Percentiles rank a stretch among this genome's conserved stretches.
Conservation (phyloP, 768 basidiomycete genomes). For the Hygrophoropsis aurantiaca region DNA sequence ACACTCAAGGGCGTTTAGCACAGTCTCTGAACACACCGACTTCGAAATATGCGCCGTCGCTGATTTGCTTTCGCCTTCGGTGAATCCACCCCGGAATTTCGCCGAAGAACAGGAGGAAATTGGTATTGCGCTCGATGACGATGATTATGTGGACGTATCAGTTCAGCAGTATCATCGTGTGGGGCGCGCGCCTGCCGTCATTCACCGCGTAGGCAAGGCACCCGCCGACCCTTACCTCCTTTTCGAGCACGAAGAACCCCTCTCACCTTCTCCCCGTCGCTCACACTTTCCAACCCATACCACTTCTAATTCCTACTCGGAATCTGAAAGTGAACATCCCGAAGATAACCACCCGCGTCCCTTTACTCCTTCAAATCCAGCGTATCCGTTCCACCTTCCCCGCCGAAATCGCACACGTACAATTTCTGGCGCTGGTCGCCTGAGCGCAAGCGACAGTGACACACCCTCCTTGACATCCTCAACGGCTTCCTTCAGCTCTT, state of each 20-base stretch:
- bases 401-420: constrained; percentile 28
- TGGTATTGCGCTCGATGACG: constrained; percentile 27
- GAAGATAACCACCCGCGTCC: constrained; percentile 28
- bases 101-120: constrained; percentile 25
- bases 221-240: constrained; percentile 22
- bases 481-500: constrained; percentile 36
- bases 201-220: constrained; percentile 8
- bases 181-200: not conserved
- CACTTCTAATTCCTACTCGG: constrained; percentile 13
- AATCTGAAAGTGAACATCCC: constrained; percentile 34
- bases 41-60: constrained; percentile 51
- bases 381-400: constrained; percentile 32
- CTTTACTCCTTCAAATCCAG: constrained; percentile 15
- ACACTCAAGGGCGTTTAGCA: constrained; percentile 37
- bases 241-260: constrained; percentile 29
- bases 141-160: constrained; percentile 28
- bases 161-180: constrained; percentile 12
- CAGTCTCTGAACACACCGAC: constrained; percentile 49
- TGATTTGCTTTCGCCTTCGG: constrained; percentile 42
- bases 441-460: constrained; percentile 40
- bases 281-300: constrained; percentile 12
- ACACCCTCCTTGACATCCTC: constrained; percentile 51
- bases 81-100: constrained; percentile 20
- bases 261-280: constrained; percentile 20
- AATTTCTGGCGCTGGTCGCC: constrained; percentile 22